These are phyloP conservation scores for Podaxis pistillaris DNA, from an alignment of 768 basidiomycete genomes.

Conservation along the genomic window DNA sequence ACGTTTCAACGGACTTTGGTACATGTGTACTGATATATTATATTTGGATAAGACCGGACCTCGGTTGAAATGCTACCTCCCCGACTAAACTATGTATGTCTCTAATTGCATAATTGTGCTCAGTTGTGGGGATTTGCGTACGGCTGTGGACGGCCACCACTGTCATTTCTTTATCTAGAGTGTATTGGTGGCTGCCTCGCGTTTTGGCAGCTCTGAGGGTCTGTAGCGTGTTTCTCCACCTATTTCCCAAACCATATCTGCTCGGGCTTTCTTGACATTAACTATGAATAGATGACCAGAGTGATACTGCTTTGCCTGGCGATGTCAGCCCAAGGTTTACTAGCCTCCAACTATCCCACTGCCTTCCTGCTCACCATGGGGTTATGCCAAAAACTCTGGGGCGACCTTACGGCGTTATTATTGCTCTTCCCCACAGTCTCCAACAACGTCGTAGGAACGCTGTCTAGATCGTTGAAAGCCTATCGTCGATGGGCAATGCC, in stretches of 20 bases:
- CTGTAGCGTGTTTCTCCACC: not conserved
- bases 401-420: not conserved
- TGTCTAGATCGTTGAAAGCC: not conserved
- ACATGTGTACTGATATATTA: not conserved
- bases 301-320: not conserved
- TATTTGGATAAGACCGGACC: slow-evolving; percentile 1
- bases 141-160: not conserved
- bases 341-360: not conserved
- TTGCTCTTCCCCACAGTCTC: not conserved
- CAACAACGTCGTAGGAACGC: too few relatives aligned
- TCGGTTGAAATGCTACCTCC: slow-evolving; percentile 1
- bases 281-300: slow-evolving; percentile 12
- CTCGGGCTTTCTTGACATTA: not conserved
- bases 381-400: not conserved
- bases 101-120: not conserved
- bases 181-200: not conserved
- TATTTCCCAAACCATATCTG: not conserved
- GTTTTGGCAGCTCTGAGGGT: not conserved
- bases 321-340: not conserved
- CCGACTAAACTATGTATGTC: not conserved
- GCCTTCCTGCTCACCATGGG: slow-evolving; percentile 4
- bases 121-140: not conserved
- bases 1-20: not conserved
- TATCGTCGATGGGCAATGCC: not conserved
- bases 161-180: not conserved